These are phyloP conservation scores for Colletotrichum phormii DNA, from an alignment of 2,329 filamentous ascomycete species.

Conservation along the genomic window DNA sequence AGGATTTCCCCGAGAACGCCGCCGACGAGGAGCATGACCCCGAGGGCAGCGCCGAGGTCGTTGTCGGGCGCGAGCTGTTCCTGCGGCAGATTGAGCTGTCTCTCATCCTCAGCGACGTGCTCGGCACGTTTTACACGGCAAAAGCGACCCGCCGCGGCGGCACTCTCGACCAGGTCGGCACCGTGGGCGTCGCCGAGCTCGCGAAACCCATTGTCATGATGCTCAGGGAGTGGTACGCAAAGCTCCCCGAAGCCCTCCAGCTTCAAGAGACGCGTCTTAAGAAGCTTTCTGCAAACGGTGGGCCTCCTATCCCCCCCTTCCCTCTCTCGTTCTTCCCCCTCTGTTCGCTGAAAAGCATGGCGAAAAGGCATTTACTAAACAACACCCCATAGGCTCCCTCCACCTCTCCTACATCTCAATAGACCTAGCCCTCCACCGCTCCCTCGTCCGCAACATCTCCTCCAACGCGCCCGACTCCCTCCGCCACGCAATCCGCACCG, in stretches of 20 bases:
- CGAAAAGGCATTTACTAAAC: constrained; percentile 16
- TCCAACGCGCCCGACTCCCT: constrained; percentile 45
- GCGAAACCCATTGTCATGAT: constrained; percentile 48
- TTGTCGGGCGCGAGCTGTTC: constrained; percentile 60
- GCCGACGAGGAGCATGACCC: constrained; percentile 49
- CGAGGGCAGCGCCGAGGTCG: constrained; percentile 55
- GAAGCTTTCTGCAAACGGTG: constrained; percentile 53
- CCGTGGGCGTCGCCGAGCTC: constrained; percentile 47
- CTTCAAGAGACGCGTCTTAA: constrained; percentile 55
- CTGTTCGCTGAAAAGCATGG: no score
- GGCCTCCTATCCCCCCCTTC: no score
- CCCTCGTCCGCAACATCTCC: constrained; percentile 57
- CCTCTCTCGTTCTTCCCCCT: no score
- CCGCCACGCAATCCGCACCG: constrained; percentile 48
- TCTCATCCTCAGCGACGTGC: constrained; percentile 62
- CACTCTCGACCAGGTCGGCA: constrained; percentile 46
- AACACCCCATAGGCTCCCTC: constrained; percentile 53
- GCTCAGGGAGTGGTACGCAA: constrained; percentile 57
- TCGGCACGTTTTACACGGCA: constrained; percentile 59
- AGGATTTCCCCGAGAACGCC: constrained; percentile 53
- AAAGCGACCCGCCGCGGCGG: constrained; percentile 45
- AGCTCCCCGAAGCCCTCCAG: constrained; percentile 57
- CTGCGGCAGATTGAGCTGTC: constrained; percentile 63
- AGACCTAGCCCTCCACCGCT: constrained; percentile 63
- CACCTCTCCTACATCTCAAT: constrained; percentile 64